Evolutionary conservation across 352 stramenopile genomes (phyloP).

Genomic region (Globisporangium rhizosaccharum): DNA sequence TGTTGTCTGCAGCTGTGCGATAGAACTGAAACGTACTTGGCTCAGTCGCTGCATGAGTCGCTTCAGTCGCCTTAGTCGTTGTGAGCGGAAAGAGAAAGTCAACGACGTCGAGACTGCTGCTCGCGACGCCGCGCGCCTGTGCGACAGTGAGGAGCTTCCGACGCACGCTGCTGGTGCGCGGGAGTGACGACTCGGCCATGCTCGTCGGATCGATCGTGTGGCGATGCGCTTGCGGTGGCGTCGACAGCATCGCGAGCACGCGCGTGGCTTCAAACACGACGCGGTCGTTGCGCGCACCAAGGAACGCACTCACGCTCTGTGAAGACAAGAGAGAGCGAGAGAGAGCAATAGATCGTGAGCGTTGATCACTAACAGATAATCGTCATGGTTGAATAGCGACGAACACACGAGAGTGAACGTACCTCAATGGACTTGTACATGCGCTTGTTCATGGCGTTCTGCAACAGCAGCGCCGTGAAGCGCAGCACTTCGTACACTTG

Average conservation of each 20-base stretch:
- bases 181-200: conserved; percentile 34
- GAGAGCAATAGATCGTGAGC: not conserved
- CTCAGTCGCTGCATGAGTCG: conserved; percentile 2
- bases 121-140: conserved; percentile 35
- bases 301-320: conserved; percentile 21
- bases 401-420: conserved; percentile 1
- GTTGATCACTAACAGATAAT: not conserved
- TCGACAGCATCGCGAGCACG: conserved; percentile 64
- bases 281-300: conserved; percentile 64
- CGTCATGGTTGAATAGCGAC: not conserved
- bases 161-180: conserved; percentile 36
- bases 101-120: conserved; percentile 57
- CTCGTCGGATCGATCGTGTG: conserved; percentile 50
- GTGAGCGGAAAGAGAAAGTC: conserved; percentile 36
- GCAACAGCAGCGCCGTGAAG: conserved; percentile 67
- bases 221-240: conserved; percentile 65
- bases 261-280: conserved; percentile 65
- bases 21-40: conserved; percentile 69
- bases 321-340: conserved; percentile 6
- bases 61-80: conserved; percentile 3
- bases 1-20: not conserved
- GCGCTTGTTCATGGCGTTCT: conserved; percentile 80
- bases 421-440: conserved; percentile 60
- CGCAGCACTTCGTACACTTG: conserved; percentile 67
- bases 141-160: conserved; percentile 50